phyloP scores from a whole-genome alignment of 1,284 basidiomycete genomes.

The Rhodotorula sp. region DNA sequence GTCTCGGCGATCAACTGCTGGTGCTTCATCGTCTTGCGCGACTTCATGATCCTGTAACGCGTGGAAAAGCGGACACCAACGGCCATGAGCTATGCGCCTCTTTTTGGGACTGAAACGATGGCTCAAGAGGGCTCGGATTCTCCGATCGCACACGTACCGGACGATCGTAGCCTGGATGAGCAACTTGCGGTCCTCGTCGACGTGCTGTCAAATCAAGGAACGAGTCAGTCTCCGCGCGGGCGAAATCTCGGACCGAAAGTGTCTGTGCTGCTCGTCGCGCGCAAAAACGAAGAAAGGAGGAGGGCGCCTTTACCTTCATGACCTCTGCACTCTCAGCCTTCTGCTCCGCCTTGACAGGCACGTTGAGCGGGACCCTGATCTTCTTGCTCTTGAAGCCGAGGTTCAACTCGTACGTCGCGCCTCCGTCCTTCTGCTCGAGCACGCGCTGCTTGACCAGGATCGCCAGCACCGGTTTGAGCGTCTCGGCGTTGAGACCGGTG shows the following conservation, averaged over 20 bases:
- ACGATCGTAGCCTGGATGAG: conserved; percentile 97
- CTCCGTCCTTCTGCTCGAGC: conserved; percentile 72
- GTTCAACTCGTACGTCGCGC: conserved; percentile 76
- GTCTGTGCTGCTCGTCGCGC: no score
- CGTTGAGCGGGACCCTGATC: conserved; percentile 89
- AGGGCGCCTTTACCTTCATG: conserved; percentile 63
- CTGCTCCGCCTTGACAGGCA: conserved; percentile 89
- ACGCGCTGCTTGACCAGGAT: conserved; percentile 87
- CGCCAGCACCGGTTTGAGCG: conserved; percentile 76
- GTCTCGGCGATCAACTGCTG: conserved; percentile 91
- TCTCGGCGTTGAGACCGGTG: conserved; percentile 79
- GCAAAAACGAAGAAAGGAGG: neutral
- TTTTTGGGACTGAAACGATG: neutral
- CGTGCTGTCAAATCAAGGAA: conserved; percentile 47
- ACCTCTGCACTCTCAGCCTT: conserved; percentile 90
- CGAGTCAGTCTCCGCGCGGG: neutral
- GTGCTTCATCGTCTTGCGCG: conserved; percentile 88
- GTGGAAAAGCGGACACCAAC: no score
- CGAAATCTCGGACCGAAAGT: neutral
- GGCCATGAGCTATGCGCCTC: no score
- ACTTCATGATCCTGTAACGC: conserved; percentile 83
- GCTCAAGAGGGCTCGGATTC: no score
- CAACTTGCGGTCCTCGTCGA: conserved; percentile 96
- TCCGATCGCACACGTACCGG: conserved; percentile 57
- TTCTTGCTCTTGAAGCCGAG: conserved; percentile 97